phyloP scores from a whole-genome alignment of 176 grass and related monocot genomes.

The Areca catechu region DNA sequence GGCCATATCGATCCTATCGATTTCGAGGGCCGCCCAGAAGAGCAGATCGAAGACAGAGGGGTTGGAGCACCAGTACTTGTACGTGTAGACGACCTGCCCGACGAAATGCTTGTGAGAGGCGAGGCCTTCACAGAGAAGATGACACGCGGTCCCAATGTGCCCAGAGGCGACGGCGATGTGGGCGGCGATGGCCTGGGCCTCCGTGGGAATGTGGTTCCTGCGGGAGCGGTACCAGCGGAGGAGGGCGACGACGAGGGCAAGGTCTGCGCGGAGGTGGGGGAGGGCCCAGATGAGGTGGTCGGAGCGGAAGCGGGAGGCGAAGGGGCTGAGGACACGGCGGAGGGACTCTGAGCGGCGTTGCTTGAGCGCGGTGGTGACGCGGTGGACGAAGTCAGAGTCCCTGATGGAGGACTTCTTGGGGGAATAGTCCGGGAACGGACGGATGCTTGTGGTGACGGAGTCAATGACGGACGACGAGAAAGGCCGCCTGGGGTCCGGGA shows the following conservation, averaged over 20 bases:
- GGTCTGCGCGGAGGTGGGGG: conserved; percentile 38
- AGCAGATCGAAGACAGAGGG: conserved; percentile 74
- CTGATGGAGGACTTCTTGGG: conserved; percentile 15
- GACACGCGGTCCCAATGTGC: conserved; percentile 2
- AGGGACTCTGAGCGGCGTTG: conserved; percentile 31
- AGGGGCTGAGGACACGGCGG: conserved; percentile 27
- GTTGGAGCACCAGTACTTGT: conserved; percentile 75
- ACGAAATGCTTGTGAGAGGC: conserved; percentile 51
- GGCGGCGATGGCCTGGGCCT: conserved; percentile 42
- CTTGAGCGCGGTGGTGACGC: conserved; percentile 39
- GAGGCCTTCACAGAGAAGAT: conserved; percentile 30
- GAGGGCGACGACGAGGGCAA: conserved; percentile 30
- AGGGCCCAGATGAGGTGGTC: conserved; percentile 48
- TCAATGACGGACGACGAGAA: neutral
- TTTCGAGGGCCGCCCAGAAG: conserved; percentile 44
- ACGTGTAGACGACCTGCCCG: conserved; percentile 61
- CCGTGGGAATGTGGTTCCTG: conserved; percentile 30
- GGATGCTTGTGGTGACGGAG: conserved; percentile 14
- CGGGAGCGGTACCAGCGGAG: conserved; percentile 45
- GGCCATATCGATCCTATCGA: conserved; percentile 24
- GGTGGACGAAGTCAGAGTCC: conserved; percentile 39
- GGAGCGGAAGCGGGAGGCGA: conserved; percentile 31
- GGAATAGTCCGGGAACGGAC: conserved; percentile 40
- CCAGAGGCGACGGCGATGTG: conserved; percentile 15
- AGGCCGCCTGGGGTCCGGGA: no score